phyloP scores from a whole-genome alignment of 1,139 yeast genomes.

The Blastobotrys niveus region DNA sequence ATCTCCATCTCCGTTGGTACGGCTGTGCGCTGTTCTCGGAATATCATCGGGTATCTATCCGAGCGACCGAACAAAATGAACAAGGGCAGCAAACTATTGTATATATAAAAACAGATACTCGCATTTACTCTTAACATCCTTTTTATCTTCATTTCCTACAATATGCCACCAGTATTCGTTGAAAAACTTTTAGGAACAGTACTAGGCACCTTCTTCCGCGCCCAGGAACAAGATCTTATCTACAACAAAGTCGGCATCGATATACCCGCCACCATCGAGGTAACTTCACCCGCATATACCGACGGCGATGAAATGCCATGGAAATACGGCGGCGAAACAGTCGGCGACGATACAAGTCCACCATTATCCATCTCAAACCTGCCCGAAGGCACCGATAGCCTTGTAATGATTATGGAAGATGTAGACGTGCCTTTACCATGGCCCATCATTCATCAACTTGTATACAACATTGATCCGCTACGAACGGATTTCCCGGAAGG shows the following conservation, averaged over 20 bases:
- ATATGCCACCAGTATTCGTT: conserved; percentile 3
- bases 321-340: conserved; percentile 19
- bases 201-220: conserved; percentile 13
- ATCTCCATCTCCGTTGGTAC: no score
- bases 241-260: conserved; percentile 4
- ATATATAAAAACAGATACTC: background rate
- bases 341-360: conserved; percentile 20
- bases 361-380: conserved; percentile 16
- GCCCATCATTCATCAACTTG: conserved; percentile 19
- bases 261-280: conserved; percentile 16
- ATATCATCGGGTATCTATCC: conserved; percentile 4
- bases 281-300: conserved; percentile 20
- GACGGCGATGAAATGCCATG: conserved; percentile 20
- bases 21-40: no score
- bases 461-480: conserved; percentile 16
- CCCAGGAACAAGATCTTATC: conserved; percentile 15
- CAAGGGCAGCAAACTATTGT: background rate
- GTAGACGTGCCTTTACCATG: conserved; percentile 22
- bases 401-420: conserved; percentile 21
- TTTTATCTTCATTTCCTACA: background rate
- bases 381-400: conserved; percentile 17
- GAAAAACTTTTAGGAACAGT: conserved; percentile 17
- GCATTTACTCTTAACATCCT: background rate
- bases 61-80: background rate
- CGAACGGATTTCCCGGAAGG: conserved; percentile 15